phyloP scores from a whole-genome alignment of 257 asterid genomes.

The Craterostigma plantagineum region DNA sequence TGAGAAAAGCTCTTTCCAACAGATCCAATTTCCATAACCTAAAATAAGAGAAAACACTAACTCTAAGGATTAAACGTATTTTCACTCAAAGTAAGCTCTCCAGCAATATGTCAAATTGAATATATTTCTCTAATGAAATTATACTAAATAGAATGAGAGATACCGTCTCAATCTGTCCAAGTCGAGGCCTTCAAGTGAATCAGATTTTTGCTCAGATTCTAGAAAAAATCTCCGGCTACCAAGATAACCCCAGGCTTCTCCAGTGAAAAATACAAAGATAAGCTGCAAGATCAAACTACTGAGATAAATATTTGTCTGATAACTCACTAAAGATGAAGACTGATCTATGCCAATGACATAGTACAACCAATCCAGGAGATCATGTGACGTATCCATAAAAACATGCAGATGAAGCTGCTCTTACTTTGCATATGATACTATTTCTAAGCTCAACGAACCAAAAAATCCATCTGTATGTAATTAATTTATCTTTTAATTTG shows the following conservation, averaged over 20 bases:
- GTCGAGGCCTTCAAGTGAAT: slow-evolving; percentile 58
- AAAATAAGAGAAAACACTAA: slow-evolving; percentile 11
- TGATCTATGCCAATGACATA: not conserved
- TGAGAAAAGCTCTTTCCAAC: slow-evolving; percentile 60
- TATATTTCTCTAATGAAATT: no score
- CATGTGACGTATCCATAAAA: slow-evolving; percentile 5
- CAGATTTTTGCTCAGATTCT: slow-evolving; percentile 64
- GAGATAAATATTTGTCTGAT: not conserved
- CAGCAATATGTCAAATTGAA: no score
- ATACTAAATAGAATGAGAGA: slow-evolving; percentile 3
- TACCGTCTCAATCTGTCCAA: slow-evolving; percentile 68
- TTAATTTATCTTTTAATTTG: not conserved
- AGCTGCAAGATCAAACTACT: slow-evolving; percentile 28
- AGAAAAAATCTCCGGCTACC: slow-evolving; percentile 86
- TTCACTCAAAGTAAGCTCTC: not conserved
- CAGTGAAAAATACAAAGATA: slow-evolving; percentile 83
- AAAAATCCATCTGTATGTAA: slow-evolving; percentile 4
- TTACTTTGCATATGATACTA: slow-evolving; percentile 1
- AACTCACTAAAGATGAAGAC: not conserved
- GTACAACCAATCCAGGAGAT: no score
- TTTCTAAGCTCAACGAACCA: slow-evolving; percentile 1
- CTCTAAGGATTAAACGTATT: not conserved
- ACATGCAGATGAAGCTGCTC: slow-evolving; percentile 9
- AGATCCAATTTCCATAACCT: slow-evolving; percentile 96
- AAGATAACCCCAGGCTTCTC: slow-evolving; percentile 96